These are phyloP conservation scores for Massospora cicadina DNA, from an alignment of 371 early-diverging fungal genomes.

Conservation along the genomic window DNA sequence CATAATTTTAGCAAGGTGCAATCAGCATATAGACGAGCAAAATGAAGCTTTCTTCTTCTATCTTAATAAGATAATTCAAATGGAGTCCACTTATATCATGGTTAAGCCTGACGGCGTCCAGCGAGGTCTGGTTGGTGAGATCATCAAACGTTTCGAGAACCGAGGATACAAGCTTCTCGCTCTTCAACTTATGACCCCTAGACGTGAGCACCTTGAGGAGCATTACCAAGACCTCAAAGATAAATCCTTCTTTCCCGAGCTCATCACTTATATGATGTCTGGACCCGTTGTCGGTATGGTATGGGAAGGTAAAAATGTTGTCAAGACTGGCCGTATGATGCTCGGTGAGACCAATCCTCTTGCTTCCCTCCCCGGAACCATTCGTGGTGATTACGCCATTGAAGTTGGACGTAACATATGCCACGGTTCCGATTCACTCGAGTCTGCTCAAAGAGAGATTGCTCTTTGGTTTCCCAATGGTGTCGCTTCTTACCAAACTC, in stretches of 20 bases:
- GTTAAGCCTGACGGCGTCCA: conserved; percentile 49
- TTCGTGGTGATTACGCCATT: conserved; percentile 97
- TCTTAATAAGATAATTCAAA: not conserved
- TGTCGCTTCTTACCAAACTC: conserved; percentile 34
- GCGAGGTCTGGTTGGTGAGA: conserved; percentile 89
- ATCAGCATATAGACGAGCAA: no score
- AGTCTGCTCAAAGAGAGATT: conserved; percentile 94
- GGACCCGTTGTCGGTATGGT: conserved; percentile 91
- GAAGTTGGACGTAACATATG: conserved; percentile 89
- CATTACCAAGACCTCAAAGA: conserved; percentile 90
- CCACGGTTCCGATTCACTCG: conserved; percentile 98
- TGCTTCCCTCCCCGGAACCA: conserved; percentile 92
- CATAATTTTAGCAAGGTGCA: no score
- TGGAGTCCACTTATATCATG: conserved; percentile 17
- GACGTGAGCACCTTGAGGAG: conserved; percentile 62
- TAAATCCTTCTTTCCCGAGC: conserved; percentile 92
- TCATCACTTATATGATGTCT: conserved; percentile 67
- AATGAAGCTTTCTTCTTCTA: not conserved
- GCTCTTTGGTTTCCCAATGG: conserved; percentile 93
- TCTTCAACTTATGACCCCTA: conserved; percentile 63
- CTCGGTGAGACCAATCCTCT: conserved; percentile 92
- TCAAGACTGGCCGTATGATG: conserved; percentile 90
- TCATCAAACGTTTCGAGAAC: conserved; percentile 88
- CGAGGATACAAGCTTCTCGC: conserved; percentile 73
- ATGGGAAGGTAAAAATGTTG: conserved; percentile 92